phyloP scores from a whole-genome alignment of 768 basidiomycete species.

The Leccinum barrowsii region DNA sequence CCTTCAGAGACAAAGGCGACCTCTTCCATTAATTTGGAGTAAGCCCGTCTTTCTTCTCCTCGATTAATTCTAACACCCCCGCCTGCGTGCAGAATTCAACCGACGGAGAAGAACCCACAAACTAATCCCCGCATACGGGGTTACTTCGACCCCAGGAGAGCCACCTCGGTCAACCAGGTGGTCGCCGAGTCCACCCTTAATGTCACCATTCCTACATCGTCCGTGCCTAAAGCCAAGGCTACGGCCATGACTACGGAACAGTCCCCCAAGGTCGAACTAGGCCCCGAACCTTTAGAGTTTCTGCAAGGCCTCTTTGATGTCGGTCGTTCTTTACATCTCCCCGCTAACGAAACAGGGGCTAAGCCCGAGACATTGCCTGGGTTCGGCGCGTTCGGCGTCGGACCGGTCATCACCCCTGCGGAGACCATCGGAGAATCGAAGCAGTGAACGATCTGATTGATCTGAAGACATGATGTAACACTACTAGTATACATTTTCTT shows the following conservation, averaged over 20 bases:
- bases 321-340: background rate
- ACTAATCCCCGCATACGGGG: conserved; percentile 20
- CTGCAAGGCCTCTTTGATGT: conserved; percentile 9
- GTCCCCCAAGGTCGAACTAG: conserved; percentile 19
- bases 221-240: conserved; percentile 13
- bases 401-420: conserved; percentile 26
- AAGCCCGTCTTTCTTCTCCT: conserved; percentile 9
- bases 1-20: conserved; percentile 29
- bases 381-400: conserved; percentile 24
- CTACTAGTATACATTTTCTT: background rate
- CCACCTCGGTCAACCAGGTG: conserved; percentile 32
- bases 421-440: conserved; percentile 24
- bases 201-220: conserved; percentile 19
- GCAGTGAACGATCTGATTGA: conserved; percentile 6
- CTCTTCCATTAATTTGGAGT: conserved; percentile 41
- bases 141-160: conserved; percentile 35
- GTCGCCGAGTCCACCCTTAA: conserved; percentile 26
- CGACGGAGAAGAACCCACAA: conserved; percentile 26
- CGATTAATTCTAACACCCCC: too few relatives aligned
- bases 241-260: conserved; percentile 1
- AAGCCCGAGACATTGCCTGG: conserved; percentile 24
- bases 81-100: conserved; percentile 25
- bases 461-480: background rate
- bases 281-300: conserved; percentile 13
- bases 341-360: conserved; percentile 21